Evolutionary conservation across 345 rosid species (phyloP), one percentile per base, ranked within the genome.

Genomic region (Clausena lansium): DNA sequence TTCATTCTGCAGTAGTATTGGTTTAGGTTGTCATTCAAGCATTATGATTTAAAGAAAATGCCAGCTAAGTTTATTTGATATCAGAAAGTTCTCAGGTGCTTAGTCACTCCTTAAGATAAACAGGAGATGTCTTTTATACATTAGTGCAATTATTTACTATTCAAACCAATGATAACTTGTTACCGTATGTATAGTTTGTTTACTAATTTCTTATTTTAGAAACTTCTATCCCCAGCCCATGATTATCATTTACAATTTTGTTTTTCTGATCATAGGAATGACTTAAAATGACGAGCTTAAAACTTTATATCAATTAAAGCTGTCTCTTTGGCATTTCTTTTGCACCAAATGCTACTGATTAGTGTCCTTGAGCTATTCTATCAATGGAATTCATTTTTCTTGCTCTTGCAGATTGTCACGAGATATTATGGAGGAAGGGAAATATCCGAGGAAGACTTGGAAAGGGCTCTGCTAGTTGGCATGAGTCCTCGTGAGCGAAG

Each of bases 401-500:
- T 63, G 41, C 36, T 80, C 67, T 76, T 70, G 73, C 80, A 91
- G 95, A 83, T 86, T 81, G 90, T 97, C 20, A 87, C 74, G 90
- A 91, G 83, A 84, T 96, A 88, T 82, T 97, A 94, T 74, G 98
- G 99, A 57, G 95, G 99, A 83, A 86, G 98, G 64, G 93, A 95
- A 73, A 83, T 96, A 89, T 82, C 91, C 4, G 82, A 88, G 64
- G 91, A 90, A 74, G 99, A 96, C 89, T 83, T 94, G 84, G 95
- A 92, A 84, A 89, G 79, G 78, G 99, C 98, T 82, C 79, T 96
- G 85, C 83, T 89, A 64, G 89, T 90, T 58, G 98, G 98, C 74
- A 88, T 94, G 94, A 92, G 95, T 81, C 91, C 98, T 81, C 92
- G 93, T 60, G 98, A 93, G 84, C 88, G 88, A 84, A 90, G 92